Evolutionary conservation across 2,329 filamentous ascomycete species (phyloP).

Genomic region (Periconia sp.): DNA sequence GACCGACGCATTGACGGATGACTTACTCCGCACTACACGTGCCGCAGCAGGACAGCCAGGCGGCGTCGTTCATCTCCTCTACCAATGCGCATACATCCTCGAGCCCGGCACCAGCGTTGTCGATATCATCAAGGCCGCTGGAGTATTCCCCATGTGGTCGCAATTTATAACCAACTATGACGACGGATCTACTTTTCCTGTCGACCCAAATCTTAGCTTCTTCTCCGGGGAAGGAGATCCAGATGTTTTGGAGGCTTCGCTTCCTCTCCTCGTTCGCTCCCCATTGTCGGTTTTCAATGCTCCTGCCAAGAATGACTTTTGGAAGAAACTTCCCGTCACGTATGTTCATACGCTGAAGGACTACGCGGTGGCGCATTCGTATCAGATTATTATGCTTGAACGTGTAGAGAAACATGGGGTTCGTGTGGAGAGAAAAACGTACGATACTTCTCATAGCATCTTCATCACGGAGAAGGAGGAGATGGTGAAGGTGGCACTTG

Average conservation of each 20-base stretch:
- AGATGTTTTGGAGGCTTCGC: not conserved
- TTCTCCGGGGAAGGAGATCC: not conserved
- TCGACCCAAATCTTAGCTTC: not conserved
- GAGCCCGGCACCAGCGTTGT: conserved; percentile 1
- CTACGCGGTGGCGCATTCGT: not conserved
- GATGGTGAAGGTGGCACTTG: conserved; percentile 1
- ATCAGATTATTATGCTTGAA: not conserved
- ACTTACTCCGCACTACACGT: not conserved
- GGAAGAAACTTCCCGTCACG: conserved; percentile 6
- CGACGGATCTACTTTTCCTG: not conserved
- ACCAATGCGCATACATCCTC: conserved; percentile 5
- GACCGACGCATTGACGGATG: conserved; percentile 2
- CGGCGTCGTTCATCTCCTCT: conserved; percentile 5
- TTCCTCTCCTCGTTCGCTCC: conserved; percentile 1
- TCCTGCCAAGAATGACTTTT: not conserved
- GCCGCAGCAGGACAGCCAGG: not conserved
- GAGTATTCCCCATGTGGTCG: not conserved
- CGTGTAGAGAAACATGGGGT: not conserved
- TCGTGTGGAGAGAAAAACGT: not conserved
- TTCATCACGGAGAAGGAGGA: conserved; percentile 3
- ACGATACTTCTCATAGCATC: conserved; percentile 3
- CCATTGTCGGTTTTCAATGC: conserved; percentile 1
- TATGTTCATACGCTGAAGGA: conserved; percentile 1
- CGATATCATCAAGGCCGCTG: conserved; percentile 1
- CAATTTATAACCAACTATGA: not conserved